Evolutionary conservation across 805 yeast genomes (phyloP), one percentile per base, ranked within the genome.

Genomic region (Saccharomycopsis vini): DNA sequence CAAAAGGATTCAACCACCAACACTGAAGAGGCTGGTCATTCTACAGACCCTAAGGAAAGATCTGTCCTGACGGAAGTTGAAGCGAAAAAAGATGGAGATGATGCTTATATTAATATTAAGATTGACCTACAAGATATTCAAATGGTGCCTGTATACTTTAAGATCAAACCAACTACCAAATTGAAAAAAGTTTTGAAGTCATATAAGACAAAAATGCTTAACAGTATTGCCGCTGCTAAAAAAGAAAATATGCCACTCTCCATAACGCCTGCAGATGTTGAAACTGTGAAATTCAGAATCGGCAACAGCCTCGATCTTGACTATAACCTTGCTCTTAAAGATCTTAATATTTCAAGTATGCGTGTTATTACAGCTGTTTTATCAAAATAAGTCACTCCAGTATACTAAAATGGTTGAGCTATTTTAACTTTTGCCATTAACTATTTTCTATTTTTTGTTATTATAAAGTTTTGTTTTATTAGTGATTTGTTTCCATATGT

Each of bases 151-250:
- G 43, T 40, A 16, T 47, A 44, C 20, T 47, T 47, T 40, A 45
- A 46, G 22, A 38, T 46, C 39, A 48, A 45, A 36, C 39, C 39
- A 28, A 33, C 40, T 18, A 46, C 51, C 5, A 48, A 48, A 29
- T 48, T 48, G 40, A 48, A 48, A 30, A 37, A 36, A 21, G 36
- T 48, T 3, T 35, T 48, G 15, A 48, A 43, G 23, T 46, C 49
- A 3, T 48, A 48, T 37, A 42, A 45, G 35, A 16, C 38, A 5
- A 45, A 46, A 35, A 23, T 48, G 19, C 9, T n/a, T 9, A 35
- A 30, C 18, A 34, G 36, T 9, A 23, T 21, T 5, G 6, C n/a
- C 2, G 12, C 44, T 20, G 19, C 35, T 13, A 36, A 39, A 13
- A 35, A 31, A 18, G 37, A 47, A 15, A n/a, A n/a, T n/a, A n/a